A percentile compares a stretch with the other conserved stretches of the same genome.
phyloP scores from a whole-genome alignment of 1,284 basidiomycete genomes.

The Ganoderma lingzhi region DNA sequence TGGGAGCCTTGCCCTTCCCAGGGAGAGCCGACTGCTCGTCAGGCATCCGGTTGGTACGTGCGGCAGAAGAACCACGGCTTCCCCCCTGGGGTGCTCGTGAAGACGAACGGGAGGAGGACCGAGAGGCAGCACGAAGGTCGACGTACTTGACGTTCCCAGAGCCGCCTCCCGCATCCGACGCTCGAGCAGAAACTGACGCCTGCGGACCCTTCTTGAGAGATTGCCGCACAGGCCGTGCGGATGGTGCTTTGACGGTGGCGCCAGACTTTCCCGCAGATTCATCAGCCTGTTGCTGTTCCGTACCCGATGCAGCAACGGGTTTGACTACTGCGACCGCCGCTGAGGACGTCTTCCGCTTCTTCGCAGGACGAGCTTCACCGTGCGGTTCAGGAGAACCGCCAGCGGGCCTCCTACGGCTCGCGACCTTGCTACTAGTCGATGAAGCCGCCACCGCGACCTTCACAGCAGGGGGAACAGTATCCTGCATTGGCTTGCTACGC shows the following conservation, averaged over 20 bases:
- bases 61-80: background rate
- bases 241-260: background rate
- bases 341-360: slow-evolving; percentile 29
- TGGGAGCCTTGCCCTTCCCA: slow-evolving; percentile 20
- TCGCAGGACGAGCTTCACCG: slow-evolving; percentile 19
- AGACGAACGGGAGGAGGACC: slow-evolving; percentile 24
- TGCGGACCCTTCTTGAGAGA: background rate
- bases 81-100: slow-evolving; percentile 10
- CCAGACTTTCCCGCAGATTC: background rate
- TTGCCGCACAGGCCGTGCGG: background rate
- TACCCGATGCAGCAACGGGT: too few relatives aligned
- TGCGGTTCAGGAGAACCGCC: slow-evolving; percentile 13
- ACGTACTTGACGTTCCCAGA: slow-evolving; percentile 19
- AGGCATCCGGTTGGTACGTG: background rate
- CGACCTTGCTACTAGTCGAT: background rate
- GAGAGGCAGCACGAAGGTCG: slow-evolving; percentile 20
- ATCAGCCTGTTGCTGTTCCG: background rate
- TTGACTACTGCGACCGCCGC: background rate
- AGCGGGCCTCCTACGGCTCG: slow-evolving; percentile 12
- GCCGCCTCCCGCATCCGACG: background rate
- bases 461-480: background rate
- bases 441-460: background rate
- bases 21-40: background rate
- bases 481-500: background rate
- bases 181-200: background rate